phyloP scores from a whole-genome alignment of 768 basidiomycete genomes.

The Xerocomellus dryophilus region DNA sequence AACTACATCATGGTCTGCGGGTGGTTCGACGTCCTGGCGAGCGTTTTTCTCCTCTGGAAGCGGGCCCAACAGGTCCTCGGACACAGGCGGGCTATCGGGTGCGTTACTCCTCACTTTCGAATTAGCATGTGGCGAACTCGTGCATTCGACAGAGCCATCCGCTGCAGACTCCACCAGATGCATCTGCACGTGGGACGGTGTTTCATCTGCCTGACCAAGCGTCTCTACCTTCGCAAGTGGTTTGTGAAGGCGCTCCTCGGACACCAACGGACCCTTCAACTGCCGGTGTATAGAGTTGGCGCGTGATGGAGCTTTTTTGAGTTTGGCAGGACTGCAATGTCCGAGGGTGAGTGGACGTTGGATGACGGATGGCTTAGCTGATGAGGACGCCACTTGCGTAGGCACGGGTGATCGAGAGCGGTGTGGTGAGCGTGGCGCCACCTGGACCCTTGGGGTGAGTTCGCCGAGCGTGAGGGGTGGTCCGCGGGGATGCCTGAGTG shows the following conservation, averaged over 20 bases:
- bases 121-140: background rate
- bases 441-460: slow-evolving; percentile 38
- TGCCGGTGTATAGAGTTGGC: background rate
- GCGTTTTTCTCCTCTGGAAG: slow-evolving; percentile 1
- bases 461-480: slow-evolving; percentile 39
- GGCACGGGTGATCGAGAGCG: slow-evolving; percentile 14
- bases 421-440: background rate
- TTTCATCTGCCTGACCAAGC: slow-evolving; percentile 11
- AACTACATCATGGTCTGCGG: background rate
- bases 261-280: slow-evolving; percentile 13
- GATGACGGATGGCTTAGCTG: slow-evolving; percentile 17
- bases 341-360: slow-evolving; percentile 10
- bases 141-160: background rate
- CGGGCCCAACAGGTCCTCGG: background rate
- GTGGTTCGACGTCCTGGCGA: background rate
- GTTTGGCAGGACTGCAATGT: slow-evolving; percentile 15
- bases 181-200: slow-evolving; percentile 2
- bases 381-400: background rate
- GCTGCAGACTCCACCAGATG: background rate
- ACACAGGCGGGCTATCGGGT: background rate
- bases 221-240: slow-evolving; percentile 18
- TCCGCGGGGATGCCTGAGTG: slow-evolving; percentile 26
- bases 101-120: background rate
- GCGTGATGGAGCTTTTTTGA: slow-evolving; percentile 4
- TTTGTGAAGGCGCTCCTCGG: slow-evolving; percentile 28